Evolutionary conservation across 2,329 filamentous ascomycete genomes (phyloP).

Genomic region (Mycosphaerella arachidis): DNA sequence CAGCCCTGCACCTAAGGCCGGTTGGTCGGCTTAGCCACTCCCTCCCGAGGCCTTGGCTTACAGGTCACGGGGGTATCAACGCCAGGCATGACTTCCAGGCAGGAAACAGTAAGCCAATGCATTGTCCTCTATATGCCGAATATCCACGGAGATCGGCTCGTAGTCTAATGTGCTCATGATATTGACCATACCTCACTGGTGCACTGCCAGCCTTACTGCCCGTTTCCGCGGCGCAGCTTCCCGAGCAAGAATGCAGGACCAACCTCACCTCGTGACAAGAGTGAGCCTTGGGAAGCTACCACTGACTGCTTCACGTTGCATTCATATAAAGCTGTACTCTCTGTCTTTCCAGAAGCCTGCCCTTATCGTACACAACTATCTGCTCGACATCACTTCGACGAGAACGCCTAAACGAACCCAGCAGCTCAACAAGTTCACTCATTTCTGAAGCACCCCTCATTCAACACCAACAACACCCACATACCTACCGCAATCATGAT

Average conservation of each 20-base stretch:
- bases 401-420: not conserved
- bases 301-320: not conserved
- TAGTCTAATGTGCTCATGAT: not conserved
- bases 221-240: not conserved
- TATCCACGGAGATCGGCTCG: not conserved
- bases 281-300: not conserved
- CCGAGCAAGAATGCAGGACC: not conserved
- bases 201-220: not conserved
- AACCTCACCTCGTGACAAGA: not conserved
- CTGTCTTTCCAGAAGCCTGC: not conserved
- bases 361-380: not conserved
- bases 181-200: not conserved
- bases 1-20: not conserved
- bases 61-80: not conserved
- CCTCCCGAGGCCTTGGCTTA: too few relatives aligned
- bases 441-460: not conserved
- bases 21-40: not conserved
- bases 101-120: not conserved
- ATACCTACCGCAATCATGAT: conserved; percentile 24
- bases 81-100: not conserved
- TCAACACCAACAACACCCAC: not conserved
- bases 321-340: not conserved
- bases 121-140: not conserved
- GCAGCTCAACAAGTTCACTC: not conserved
- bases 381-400: not conserved